Evolutionary conservation across 2,329 filamentous ascomycete genomes (phyloP), one percentile per base, ranked within the genome.

Genomic region (Trichoderma sp.): DNA sequence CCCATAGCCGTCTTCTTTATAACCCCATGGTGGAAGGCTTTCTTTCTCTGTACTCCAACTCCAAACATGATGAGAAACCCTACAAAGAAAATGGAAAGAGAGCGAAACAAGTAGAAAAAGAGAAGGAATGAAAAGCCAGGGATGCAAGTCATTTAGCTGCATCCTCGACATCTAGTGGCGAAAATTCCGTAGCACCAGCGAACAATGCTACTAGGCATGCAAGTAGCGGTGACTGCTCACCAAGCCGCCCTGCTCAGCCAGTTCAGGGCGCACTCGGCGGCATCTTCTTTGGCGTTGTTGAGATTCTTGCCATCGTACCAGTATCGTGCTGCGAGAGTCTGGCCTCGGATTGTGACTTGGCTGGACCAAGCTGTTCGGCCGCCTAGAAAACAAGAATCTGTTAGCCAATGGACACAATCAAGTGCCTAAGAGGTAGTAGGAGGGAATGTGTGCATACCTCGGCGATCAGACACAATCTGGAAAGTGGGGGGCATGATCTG

Each of bases 271-370:
- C 92, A 88, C 82, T 97, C 93, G 74, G 94, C 94, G n/a, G 93
- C 94, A 80, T 97, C 94, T 81, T 97, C 94, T 82, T 90, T 91
- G 72, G 94, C 94, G 78, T 97, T 97, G 85, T 95, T 90, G 81
- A 95, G 86, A 79, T 93, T 94, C 79, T 93, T 90, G 73, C 94
- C 94, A 81, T 97, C 94, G 82, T 97, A 97, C 93, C 93, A 97
- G 82, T 90, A 97, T 74, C 93, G 89, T 61, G 94, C 94, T n/a
- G 86, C 80, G 76, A 93, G 87, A 61, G 83, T 86, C 65, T 86
- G 83, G 68, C 90, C 91, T 76, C 88, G 85, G 71, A 97, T 88
- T n/a, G 86, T 89, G 72, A 97, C 93, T 72, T 87, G 88, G 84
- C 91, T 92, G 71, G 93, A 95, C 94, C 94, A 97, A 71, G 94